Base-by-base conservation (phyloP, 78 protist genomes). In the Cavenderia fasciculata region DNA sequence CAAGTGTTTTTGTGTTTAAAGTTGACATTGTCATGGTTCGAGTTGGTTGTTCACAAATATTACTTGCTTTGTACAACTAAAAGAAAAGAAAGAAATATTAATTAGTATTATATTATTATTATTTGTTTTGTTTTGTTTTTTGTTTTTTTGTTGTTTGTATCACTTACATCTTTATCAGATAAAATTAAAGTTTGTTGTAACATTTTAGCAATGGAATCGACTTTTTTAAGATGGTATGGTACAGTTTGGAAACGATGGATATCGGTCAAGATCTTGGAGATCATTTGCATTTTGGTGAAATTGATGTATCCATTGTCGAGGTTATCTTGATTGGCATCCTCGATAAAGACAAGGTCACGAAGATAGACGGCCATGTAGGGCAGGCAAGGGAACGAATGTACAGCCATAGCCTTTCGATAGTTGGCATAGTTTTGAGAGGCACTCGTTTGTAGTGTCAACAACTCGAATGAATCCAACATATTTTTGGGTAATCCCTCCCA, bases 271-370 rank as follows among this genome's bases (percentile, higher is more conserved):
- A 82, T 31, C 36, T 82, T 82, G 0, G 90, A 31, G 31, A 82
- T 82, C 90, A 82, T 82, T 57, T 49, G 49, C 90, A 82, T 82
- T 78, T 82, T 82, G 25, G 72, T 62, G 56, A 82, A 82, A 57
- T 82, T 82, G 4, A 82, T 31, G 56, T n/a, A 54, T 43, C 90
- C 71, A 68, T 82, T 82, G 16, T 65, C 69, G 19, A 82, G 44
- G 14, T 33, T 19, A 57, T 52, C 71, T n/a, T 38, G 65, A 31
- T 68, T 68, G 72, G 54, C 72, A 36, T 82, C 90, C 40, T 65
- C 90, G 19, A 56, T 82, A 82, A 68, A 82, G 16, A 65, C 54
- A 12, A 82, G 44, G 33, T 82, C 90, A 25, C 65, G 29, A 27
- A 82, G 65, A 57, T 82, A 82, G 12, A 82, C 71, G 29, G 90